A percentile compares a stretch with the other conserved stretches of the same genome.
These are phyloP conservation scores for Theileria luwenshuni DNA, from an alignment of 169 alveolate species.

Conservation along the genomic window DNA sequence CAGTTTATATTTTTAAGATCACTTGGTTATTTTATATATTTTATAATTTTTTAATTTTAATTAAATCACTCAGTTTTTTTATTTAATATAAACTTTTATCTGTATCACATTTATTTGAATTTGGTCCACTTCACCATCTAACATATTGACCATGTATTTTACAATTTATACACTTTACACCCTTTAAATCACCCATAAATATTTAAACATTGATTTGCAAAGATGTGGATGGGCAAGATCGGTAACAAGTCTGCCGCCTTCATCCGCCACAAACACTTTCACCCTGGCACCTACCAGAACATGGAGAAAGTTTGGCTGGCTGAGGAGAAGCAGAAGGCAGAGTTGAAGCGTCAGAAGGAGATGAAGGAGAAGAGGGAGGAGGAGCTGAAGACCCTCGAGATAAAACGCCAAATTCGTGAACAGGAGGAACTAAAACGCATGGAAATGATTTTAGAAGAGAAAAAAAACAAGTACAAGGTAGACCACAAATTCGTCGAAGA, in stretches of 20 bases:
- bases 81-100: neutral
- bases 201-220: conserved; percentile 23
- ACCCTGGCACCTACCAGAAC: conserved; percentile 91
- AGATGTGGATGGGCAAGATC: conserved; percentile 89
- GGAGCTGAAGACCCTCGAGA: conserved; percentile 89
- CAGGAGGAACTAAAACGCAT: conserved; percentile 71
- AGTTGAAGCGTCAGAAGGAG: conserved; percentile 87
- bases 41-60: conserved; percentile 4
- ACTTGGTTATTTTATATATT: neutral
- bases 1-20: conserved; percentile 7
- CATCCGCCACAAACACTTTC: conserved; percentile 91
- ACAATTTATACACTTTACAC: no score
- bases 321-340: conserved; percentile 91
- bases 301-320: conserved; percentile 95
- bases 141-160: conserved; percentile 9
- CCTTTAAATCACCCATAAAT: no score
- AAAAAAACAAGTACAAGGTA: conserved; percentile 31
- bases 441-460: conserved; percentile 63
- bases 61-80: conserved; percentile 1
- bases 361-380: conserved; percentile 91
- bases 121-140: neutral
- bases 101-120: neutral
- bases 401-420: conserved; percentile 83
- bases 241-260: conserved; percentile 90
- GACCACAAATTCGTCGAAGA: neutral